Conservation (phyloP, 495 filamentous ascomycete species). For the Friedmanniomyces endolithicus region DNA sequence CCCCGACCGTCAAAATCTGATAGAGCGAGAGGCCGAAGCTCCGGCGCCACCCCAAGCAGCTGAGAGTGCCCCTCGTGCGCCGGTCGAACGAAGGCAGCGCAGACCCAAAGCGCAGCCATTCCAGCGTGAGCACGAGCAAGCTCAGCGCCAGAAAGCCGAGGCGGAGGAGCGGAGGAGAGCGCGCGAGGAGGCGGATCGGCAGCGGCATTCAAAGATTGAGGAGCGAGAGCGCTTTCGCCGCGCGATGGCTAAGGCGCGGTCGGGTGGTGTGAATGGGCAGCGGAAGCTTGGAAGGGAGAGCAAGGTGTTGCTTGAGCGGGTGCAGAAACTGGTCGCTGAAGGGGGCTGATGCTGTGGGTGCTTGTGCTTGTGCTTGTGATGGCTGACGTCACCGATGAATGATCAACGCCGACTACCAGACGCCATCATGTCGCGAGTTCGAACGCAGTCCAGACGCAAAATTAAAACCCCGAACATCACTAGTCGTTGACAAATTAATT, state of each 20-base stretch:
- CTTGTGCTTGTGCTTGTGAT: not conserved
- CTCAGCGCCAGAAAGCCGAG: conserved; percentile 51
- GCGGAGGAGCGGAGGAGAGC: conserved; percentile 43
- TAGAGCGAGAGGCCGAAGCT: conserved; percentile 3
- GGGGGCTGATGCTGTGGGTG: not conserved
- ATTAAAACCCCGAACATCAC: too few species aligned
- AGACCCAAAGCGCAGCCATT: conserved; percentile 55
- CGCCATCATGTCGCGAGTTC: too few species aligned
- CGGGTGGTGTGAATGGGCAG: conserved; percentile 64
- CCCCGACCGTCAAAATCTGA: conserved; percentile 15
- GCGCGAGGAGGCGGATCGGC: conserved; percentile 24
- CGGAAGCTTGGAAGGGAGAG: conserved; percentile 77
- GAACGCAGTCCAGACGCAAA: too few species aligned
- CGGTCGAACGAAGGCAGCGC: conserved; percentile 20
- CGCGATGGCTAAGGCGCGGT: conserved; percentile 54
- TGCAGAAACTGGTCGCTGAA: conserved; percentile 51
- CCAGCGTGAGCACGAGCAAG: conserved; percentile 60
- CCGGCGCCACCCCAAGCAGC: conserved; percentile 20
- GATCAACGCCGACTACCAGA: too few species aligned
- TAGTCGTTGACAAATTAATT: too few species aligned
- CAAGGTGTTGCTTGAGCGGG: conserved; percentile 64
- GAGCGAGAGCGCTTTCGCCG: conserved; percentile 28
- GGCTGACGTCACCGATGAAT: not conserved
- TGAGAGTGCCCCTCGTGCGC: conserved; percentile 14
- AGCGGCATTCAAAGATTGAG: conserved; percentile 42